These are phyloP conservation scores for Plasmodium inui DNA, from an alignment of 169 alveolate species.

Conservation along the genomic window DNA sequence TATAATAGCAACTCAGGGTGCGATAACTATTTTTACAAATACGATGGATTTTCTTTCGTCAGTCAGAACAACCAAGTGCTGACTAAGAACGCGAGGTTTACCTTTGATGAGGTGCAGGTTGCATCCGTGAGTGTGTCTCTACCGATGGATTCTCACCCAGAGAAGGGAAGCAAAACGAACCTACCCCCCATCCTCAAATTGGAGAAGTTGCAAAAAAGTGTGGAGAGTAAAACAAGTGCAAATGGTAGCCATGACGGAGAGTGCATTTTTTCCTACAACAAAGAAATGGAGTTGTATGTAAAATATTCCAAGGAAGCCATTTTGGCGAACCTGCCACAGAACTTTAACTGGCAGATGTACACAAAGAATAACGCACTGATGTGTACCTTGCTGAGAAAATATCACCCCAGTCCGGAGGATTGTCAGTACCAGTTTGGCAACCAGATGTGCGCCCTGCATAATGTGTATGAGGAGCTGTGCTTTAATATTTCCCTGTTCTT, in stretches of 20 bases:
- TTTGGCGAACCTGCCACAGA: slow-evolving; percentile 4
- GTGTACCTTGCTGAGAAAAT: not conserved
- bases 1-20: slow-evolving; percentile 63
- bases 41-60: slow-evolving; percentile 74
- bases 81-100: slow-evolving; percentile 70
- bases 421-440: slow-evolving; percentile 9
- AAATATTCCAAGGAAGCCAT: slow-evolving; percentile 25
- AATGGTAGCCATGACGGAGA: not conserved
- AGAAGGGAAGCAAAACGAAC: not conserved
- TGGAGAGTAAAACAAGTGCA: not conserved
- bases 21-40: slow-evolving; percentile 60
- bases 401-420: slow-evolving; percentile 11
- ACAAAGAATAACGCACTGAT: slow-evolving; percentile 1
- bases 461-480: slow-evolving; percentile 62
- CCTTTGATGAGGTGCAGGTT: slow-evolving; percentile 62
- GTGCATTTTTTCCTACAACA: slow-evolving; percentile 23
- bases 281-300: slow-evolving; percentile 13
- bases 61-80: slow-evolving; percentile 14
- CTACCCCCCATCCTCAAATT: not conserved
- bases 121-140: slow-evolving; percentile 47
- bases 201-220: not conserved
- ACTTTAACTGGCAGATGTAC: slow-evolving; percentile 24
- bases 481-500: slow-evolving; percentile 60
- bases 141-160: not conserved
- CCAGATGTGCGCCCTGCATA: slow-evolving; percentile 17